Percentiles rank a stretch among this genome's conserved stretches.
These are phyloP conservation scores for Gynandropsis gynandra DNA, from an alignment of 345 rosid genomes.

Conservation along the genomic window DNA sequence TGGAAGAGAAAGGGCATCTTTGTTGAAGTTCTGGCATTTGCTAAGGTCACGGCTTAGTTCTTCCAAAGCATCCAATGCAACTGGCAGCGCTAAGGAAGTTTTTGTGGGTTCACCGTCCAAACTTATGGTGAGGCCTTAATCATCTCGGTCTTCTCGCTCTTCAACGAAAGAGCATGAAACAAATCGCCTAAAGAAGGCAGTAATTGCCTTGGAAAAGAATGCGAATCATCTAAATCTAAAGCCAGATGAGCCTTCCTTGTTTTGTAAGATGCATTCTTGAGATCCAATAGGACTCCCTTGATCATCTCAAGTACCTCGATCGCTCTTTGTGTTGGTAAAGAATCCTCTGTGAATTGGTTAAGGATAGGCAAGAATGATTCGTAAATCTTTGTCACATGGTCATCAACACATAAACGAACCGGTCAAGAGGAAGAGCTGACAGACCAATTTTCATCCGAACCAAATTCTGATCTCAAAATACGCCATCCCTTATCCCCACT, in stretches of 20 bases:
- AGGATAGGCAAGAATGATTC: constrained; percentile 51
- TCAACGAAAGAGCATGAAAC: constrained; percentile 53
- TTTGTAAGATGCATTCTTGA: constrained; percentile 49
- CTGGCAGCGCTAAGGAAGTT: constrained; percentile 71
- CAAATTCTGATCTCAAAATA: constrained; percentile 62
- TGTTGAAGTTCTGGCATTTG: constrained; percentile 29
- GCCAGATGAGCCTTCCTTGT: constrained; percentile 48
- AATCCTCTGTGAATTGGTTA: constrained; percentile 43
- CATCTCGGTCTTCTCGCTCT: constrained; percentile 39
- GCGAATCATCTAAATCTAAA: constrained; percentile 27
- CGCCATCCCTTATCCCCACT: constrained; percentile 92
- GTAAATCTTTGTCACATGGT: constrained; percentile 65
- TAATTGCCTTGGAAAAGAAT: constrained; percentile 37
- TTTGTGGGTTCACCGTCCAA: constrained; percentile 70
- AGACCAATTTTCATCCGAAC: constrained; percentile 39
- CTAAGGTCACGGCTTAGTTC: constrained; percentile 39
- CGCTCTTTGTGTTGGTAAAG: constrained; percentile 38
- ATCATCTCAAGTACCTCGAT: constrained; percentile 43
- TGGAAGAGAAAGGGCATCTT: constrained; percentile 48
- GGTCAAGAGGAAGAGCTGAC: constrained; percentile 55
- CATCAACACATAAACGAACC: constrained; percentile 64
- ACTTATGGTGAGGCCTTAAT: constrained; percentile 32
- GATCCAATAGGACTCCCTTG: constrained; percentile 42
- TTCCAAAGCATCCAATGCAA: constrained; percentile 62
- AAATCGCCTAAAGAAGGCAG: constrained; percentile 49